Base-by-base conservation (phyloP, 257 asterid species). In the Scutellaria galericulata region DNA sequence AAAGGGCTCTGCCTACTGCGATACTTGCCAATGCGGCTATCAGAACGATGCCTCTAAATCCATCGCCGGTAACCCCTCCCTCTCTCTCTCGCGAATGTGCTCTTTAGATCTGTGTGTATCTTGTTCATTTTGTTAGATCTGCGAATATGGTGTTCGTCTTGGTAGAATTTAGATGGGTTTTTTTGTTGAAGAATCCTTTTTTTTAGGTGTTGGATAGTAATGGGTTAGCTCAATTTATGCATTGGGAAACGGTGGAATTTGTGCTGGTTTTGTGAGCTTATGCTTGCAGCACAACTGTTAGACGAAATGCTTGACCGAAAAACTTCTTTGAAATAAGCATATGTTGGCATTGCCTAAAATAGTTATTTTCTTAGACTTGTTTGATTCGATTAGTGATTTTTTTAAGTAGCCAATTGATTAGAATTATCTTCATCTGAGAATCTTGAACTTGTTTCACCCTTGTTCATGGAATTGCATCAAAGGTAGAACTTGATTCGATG, bases 1-100 rank as follows among this genome's bases (percentile, higher is more conserved):
- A 4, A 78, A 58, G 51, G 98, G 98, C 1, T 55, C 8, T 15
- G 84, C 71, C 5, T 90, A 88, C 81, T 86, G 93, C 68, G 98
- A 92, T 74, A 85, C 89, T 62, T 92, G 98, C 87, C 92, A 82
- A 59, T 90, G 89, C 64, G 98, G 96, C 42, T 91, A 72, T 18
- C 93, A 91, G 80, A 89, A 90, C 46, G 15, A 71, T 4, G 93
- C 90, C 74, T 35, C 86, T 64, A 77, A 68, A 47, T 74, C 73
- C 68, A 78, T 84, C 52, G 63, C 83, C 7, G 92, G 97, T 65
- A 46, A 53, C 5, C 18, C 9, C 14, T 40, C 45, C 9, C 24
- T 7, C 13, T 51, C 73, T 24, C 63, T 3, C 39, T 7, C 37
- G 5, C 62, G 0, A 45, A 9, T 6, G 3, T 7, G 7, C 46